phyloP scores from a whole-genome alignment of 2,329 filamentous ascomycete genomes.

The Talaromyces marneffei region DNA sequence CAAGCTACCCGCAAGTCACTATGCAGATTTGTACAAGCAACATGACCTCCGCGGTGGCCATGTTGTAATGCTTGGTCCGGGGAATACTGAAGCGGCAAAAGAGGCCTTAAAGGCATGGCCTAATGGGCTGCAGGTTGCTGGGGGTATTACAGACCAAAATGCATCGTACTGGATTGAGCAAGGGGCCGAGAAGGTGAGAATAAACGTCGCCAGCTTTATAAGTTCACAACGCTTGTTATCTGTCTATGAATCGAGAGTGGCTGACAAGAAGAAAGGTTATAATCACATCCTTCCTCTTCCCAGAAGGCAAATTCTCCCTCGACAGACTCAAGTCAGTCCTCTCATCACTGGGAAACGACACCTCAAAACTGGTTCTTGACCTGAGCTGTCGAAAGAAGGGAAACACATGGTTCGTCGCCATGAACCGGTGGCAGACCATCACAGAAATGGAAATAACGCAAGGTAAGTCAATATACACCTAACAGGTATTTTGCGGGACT shows the following conservation, averaged over 20 bases:
- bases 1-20: conserved; percentile 72
- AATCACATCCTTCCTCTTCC: conserved; percentile 93
- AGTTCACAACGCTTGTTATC: background rate
- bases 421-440: conserved; percentile 98
- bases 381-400: conserved; percentile 78
- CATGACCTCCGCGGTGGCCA: conserved; percentile 72
- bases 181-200: conserved; percentile 75
- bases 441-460: conserved; percentile 91
- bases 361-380: conserved; percentile 81
- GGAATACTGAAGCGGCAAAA: conserved; percentile 72
- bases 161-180: conserved; percentile 78
- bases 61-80: conserved; percentile 92
- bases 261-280: conserved; percentile 64
- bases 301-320: conserved; percentile 72
- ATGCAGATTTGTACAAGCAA: conserved; percentile 73
- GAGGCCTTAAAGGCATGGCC: conserved; percentile 77
- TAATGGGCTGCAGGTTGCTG: conserved; percentile 76
- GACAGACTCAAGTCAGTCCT: conserved; percentile 69
- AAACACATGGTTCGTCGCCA: conserved; percentile 88
- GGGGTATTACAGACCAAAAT: conserved; percentile 85
- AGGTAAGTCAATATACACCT: conserved; percentile 59
- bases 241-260: background rate
- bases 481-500: too few species aligned
- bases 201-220: background rate
- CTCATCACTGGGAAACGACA: conserved; percentile 65